phyloP scores from a whole-genome alignment of 352 stramenopile genomes.

The Globisporangium spiculum region DNA sequence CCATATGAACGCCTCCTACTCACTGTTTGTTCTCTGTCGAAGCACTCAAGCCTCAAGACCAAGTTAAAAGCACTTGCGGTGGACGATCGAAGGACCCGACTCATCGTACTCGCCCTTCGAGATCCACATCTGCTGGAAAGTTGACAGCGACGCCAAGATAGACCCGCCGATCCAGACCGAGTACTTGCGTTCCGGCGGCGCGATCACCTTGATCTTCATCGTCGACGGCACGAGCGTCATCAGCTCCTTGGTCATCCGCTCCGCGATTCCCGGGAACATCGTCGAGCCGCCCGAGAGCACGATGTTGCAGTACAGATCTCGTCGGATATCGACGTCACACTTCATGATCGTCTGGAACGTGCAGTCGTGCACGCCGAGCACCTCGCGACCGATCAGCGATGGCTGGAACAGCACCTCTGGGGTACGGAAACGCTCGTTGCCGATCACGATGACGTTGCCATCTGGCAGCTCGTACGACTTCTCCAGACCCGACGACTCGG shows the following conservation, averaged over 20 bases:
- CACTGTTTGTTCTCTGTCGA: no score
- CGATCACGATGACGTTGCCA: conserved; percentile 97
- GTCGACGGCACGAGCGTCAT: conserved; percentile 82
- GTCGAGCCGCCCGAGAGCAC: conserved; percentile 95
- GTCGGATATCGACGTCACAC: conserved; percentile 88
- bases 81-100: conserved; percentile 94
- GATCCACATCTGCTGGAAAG: conserved; percentile 99
- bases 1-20: no score
- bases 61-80: conserved; percentile 89
- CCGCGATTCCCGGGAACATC: conserved; percentile 94
- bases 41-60: background rate
- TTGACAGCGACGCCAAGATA: conserved; percentile 95
- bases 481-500: conserved; percentile 73
- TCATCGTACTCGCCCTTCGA: conserved; percentile 98
- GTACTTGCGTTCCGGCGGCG: conserved; percentile 93
- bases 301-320: conserved; percentile 92
- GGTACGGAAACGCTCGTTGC: conserved; percentile 94
- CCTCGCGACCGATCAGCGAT: conserved; percentile 90
- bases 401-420: conserved; percentile 96
- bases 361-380: conserved; percentile 77
- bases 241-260: conserved; percentile 94
- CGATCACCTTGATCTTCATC: conserved; percentile 96
- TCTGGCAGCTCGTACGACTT: conserved; percentile 98
- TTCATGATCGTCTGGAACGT: conserved; percentile 86
- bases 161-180: conserved; percentile 97